Evolutionary conservation across 768 basidiomycete species (phyloP).

Genomic region (Auricularia sp.): DNA sequence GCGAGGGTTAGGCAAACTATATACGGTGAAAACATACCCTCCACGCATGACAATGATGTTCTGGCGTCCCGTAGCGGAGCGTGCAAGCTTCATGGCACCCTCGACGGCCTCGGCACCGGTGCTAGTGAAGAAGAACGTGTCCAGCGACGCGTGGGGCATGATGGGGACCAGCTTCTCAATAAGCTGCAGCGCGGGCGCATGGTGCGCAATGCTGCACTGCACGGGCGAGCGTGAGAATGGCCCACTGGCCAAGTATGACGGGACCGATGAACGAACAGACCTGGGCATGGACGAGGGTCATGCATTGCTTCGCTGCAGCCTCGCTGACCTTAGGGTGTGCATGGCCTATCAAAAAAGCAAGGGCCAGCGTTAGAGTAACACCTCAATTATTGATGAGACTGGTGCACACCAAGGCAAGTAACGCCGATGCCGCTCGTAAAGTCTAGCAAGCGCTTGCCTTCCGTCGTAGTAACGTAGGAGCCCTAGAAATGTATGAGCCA

Average conservation of each 20-base stretch:
- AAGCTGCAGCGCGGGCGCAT: conserved; percentile 76
- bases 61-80: conserved; percentile 64
- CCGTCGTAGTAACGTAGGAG: conserved; percentile 59
- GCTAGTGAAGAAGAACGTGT: conserved; percentile 97
- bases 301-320: conserved; percentile 83
- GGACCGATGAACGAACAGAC: conserved; percentile 26
- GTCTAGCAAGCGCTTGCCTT: conserved; percentile 68
- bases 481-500: conserved; percentile 25
- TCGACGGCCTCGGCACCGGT: conserved; percentile 93
- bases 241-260: not conserved
- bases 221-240: not conserved
- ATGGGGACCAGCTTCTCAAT: conserved; percentile 75
- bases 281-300: conserved; percentile 69
- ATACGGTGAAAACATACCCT: conserved; percentile 9
- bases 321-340: conserved; percentile 79
- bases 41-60: conserved; percentile 92
- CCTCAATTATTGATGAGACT: no score
- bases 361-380: no score
- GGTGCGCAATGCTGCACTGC: conserved; percentile 83
- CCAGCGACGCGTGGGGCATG: conserved; percentile 85
- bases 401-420: conserved; percentile 60
- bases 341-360: conserved; percentile 43
- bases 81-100: conserved; percentile 79
- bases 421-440: conserved; percentile 87
- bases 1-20: not conserved